Evolutionary conservation across 352 stramenopile species (phyloP).

Genomic region (Phytophthora pini): DNA sequence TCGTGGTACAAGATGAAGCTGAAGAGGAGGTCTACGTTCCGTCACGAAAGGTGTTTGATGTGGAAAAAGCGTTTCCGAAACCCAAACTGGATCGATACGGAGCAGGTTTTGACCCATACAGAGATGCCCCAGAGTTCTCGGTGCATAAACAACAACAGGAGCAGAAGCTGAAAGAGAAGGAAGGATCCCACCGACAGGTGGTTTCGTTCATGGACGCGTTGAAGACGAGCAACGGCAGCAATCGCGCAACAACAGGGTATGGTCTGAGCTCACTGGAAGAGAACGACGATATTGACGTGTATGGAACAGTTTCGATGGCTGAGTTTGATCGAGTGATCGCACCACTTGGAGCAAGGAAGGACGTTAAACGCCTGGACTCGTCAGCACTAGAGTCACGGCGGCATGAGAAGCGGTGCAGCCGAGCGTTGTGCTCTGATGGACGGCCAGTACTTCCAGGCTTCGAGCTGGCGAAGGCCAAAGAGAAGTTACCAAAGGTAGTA

Average conservation of each 20-base stretch:
- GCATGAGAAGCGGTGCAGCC: conserved; percentile 25
- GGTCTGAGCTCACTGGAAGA: conserved; percentile 84
- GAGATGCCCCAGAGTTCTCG: conserved; percentile 75
- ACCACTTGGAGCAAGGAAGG: conserved; percentile 27
- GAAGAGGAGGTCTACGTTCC: conserved; percentile 62
- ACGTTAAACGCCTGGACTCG: conserved; percentile 44
- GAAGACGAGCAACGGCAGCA: conserved; percentile 41
- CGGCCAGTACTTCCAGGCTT: conserved; percentile 66
- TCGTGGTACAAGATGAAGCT: conserved; percentile 14
- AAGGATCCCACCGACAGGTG: conserved; percentile 48
- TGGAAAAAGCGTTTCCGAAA: conserved; percentile 59
- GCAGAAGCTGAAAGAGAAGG: conserved; percentile 24
- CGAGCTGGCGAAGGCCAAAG: conserved; percentile 42
- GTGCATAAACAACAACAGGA: conserved; percentile 53
- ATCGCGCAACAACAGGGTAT: conserved; percentile 54
- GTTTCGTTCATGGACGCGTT: conserved; percentile 84
- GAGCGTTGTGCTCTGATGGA: conserved; percentile 63
- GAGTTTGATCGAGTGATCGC: conserved; percentile 77
- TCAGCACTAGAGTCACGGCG: conserved; percentile 39
- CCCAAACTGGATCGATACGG: conserved; percentile 83
- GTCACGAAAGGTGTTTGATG: conserved; percentile 62
- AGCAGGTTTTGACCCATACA: conserved; percentile 81
- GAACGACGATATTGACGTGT: conserved; percentile 87
- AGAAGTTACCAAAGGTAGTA: conserved; percentile 55
- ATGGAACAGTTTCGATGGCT: conserved; percentile 64